Evolutionary conservation across 192 early-diverging fungal species (phyloP).

Genomic region (Gorgonomyces haynaldii): DNA sequence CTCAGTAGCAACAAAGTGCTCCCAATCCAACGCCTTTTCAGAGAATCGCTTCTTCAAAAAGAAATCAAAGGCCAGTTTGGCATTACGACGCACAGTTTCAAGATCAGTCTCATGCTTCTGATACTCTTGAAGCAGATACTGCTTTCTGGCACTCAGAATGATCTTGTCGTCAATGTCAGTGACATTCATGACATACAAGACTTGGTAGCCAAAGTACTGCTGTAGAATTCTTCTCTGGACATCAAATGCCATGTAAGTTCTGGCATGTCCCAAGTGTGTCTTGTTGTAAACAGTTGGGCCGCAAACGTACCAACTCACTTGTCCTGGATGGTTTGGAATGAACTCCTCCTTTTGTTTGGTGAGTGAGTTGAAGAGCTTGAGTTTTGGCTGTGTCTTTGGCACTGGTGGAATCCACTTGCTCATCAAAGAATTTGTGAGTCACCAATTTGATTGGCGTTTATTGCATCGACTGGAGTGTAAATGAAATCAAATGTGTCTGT

Average conservation of each 20-base stretch:
- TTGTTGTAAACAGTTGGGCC: conserved; percentile 97
- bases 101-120: conserved; percentile 23
- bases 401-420: background rate
- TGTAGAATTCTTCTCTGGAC: conserved; percentile 86
- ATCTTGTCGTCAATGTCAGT: conserved; percentile 99
- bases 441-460: too few species aligned
- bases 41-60: conserved; percentile 54
- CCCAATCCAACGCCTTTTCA: conserved; percentile 28
- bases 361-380: conserved; percentile 7
- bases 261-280: conserved; percentile 92
- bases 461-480: conserved; percentile 85
- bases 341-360: conserved; percentile 63
- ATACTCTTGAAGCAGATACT: conserved; percentile 57
- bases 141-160: conserved; percentile 80
- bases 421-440: too few species aligned
- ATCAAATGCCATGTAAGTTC: conserved; percentile 86
- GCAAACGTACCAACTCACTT: conserved; percentile 93
- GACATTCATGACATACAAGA: conserved; percentile 91
- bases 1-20: conserved; percentile 11
- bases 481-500: conserved; percentile 77
- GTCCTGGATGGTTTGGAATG: conserved; percentile 65
- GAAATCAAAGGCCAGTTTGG: conserved; percentile 45
- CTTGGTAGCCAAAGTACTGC: conserved; percentile 92
- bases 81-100: conserved; percentile 40
- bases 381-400: too few species aligned